These are phyloP conservation scores for Moesziomyces sp. DNA, from an alignment of 1,284 basidiomycete species.

Conservation along the genomic window DNA sequence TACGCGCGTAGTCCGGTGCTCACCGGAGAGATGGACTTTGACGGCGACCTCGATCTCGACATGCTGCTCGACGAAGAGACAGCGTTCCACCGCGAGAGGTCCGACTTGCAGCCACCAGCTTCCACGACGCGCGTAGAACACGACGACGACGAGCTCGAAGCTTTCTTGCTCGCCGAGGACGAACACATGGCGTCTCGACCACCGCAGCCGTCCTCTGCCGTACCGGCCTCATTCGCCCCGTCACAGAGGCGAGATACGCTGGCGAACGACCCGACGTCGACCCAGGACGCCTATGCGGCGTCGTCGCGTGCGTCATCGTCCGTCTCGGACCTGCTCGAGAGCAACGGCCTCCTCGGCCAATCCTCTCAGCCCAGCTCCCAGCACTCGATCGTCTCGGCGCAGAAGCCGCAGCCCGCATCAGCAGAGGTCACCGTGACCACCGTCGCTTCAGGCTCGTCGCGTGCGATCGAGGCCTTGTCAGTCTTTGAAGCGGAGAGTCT, in stretches of 20 bases:
- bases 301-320: constrained; percentile 19
- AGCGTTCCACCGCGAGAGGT: neutral
- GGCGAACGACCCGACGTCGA: neutral
- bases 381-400: constrained; percentile 6
- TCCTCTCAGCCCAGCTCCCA: constrained; percentile 36
- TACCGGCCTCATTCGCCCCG: constrained; percentile 6
- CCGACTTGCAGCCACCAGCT: neutral
- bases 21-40: constrained; percentile 25
- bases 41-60: constrained; percentile 36
- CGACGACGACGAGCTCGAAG: constrained; percentile 40
- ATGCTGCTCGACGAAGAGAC: constrained; percentile 41
- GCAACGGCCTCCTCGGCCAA: constrained; percentile 36
- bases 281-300: neutral
- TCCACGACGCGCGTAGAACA: neutral
- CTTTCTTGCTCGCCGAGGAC: constrained; percentile 28
- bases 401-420: constrained; percentile 6
- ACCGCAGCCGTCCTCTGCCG: neutral
- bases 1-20: constrained; percentile 9
- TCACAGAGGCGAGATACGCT: neutral
- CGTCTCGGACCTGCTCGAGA: constrained; percentile 28
- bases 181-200: constrained; percentile 7
- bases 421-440: constrained; percentile 5
- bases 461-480: constrained; percentile 30
- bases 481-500: neutral
- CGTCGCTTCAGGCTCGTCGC: constrained; percentile 15